Base-by-base conservation (phyloP, 768 basidiomycete genomes). In the Tubosaeta sp. region DNA sequence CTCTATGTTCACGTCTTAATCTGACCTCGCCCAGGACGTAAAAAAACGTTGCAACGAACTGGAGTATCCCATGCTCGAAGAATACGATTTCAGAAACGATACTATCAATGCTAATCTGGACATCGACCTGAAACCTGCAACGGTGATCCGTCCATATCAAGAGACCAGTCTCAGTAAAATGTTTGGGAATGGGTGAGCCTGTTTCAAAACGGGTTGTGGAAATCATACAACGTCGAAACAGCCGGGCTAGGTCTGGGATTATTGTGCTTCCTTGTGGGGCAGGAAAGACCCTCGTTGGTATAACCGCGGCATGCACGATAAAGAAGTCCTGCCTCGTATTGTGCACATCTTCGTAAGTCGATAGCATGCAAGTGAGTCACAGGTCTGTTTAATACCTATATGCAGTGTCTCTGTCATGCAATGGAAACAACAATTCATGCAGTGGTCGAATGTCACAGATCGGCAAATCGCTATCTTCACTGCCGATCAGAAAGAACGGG, bases 21-120 rank as follows among this genome's bases (percentile, higher is more conserved):
- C 38, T 50, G n/a, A 65, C 51, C 33, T 52, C 55, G 10, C 44
- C 12, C 58, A 95, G 92, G 90, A 91, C 58, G 94, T 99, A 55
- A 95, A 98, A 73, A 90, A 91, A 62, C 86, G 93, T 34, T 98
- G 97, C 66, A 94, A 94, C 63, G 95, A 97, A 60, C 79, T 98
- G 35, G 94, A 98, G 65, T 92, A 95, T 59, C 97, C 97, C 8
- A 97, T 97, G 85, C 77, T 99, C 41, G 97, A 99, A 68, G 97
- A 99, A 72, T 99, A 99, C 65, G 97, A 99, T 70, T 99, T 98
- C 77, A 80, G 95, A 39, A 95, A 98, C 65, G 97, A 99, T 67
- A 93, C 91, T 0, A 74, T 94, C 59, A 99, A 99, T 65, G 82
- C 97, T 27, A 95, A 97, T 70, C 79, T 99, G 42, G 97, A 99